Conservation (phyloP, 257 asterid species). For the Capsicum chinense region DNA sequence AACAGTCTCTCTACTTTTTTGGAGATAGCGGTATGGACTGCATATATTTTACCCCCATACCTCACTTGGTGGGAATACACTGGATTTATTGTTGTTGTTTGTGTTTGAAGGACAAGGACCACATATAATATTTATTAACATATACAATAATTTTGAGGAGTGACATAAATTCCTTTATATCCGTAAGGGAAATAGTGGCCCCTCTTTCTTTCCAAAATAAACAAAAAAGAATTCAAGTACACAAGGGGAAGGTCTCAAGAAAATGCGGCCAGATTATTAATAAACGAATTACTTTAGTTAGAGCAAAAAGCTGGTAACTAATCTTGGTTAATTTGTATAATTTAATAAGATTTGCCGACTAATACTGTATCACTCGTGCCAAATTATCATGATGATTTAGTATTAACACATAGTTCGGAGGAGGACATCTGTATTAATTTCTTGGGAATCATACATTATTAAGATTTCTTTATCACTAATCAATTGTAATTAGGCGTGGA, state of each 20-base stretch:
- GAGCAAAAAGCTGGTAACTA: slow-evolving; percentile 43
- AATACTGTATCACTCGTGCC: slow-evolving; percentile 29
- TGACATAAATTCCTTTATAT: slow-evolving; percentile 32
- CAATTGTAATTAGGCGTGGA: too few relatives aligned
- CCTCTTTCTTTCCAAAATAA: slow-evolving; percentile 37
- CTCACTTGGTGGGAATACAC: too few relatives aligned
- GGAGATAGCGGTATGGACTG: too few relatives aligned
- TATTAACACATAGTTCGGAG: slow-evolving; percentile 29
- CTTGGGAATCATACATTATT: neutral
- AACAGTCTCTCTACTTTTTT: too few relatives aligned
- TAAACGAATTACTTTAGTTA: slow-evolving; percentile 24
- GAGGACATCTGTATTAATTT: slow-evolving; percentile 26
- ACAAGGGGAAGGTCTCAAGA: slow-evolving; percentile 41
- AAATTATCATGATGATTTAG: slow-evolving; percentile 27
- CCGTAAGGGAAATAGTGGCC: slow-evolving; percentile 58
- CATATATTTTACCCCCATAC: too few relatives aligned
- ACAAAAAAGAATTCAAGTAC: slow-evolving; percentile 27
- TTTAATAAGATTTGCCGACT: slow-evolving; percentile 11
- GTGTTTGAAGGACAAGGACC: too few relatives aligned
- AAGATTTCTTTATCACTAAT: neutral
- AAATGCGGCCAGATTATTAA: slow-evolving; percentile 43
- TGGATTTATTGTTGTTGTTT: too few relatives aligned
- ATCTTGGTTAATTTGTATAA: slow-evolving; percentile 29
- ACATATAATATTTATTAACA: neutral
- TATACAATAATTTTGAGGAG: slow-evolving; percentile 20